Evolutionary conservation across 176 grass and related monocot species (phyloP), one percentile per base, ranked within the genome.

Genomic region (Poa annua): DNA sequence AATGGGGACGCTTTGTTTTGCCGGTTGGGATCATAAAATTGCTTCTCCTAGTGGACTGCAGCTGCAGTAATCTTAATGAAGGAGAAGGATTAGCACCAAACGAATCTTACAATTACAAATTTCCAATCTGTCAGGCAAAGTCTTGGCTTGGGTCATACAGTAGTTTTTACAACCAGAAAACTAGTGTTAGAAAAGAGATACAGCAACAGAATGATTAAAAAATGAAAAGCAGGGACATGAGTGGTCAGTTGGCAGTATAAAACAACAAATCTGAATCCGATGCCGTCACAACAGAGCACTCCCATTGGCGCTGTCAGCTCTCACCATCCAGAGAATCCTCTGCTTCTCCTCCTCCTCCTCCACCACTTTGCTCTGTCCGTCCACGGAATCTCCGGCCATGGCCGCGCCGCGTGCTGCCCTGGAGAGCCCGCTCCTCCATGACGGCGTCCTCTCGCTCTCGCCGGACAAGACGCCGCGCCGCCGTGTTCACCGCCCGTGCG

Each of bases 311-410:
- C 26, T 11, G 41, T 49, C 5, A 24, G 41, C 51, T 69, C 72
- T 86, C 73, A 69, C 64, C 64, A 44, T 63, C 83, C 47, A 65
- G 36, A 3, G 83, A 79, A 78, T 82, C 78, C 81, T 21, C 67
- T 8, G 4, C 39, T 45, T 42, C 2, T 71, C 67, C 64, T 15
- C 52, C 67, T 55, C 24, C 21, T 48, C 2, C 52, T 29, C 29
- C 29, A n/a, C 29, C 29, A n/a, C 2, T 29, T 2, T 4, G n/a
- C 52, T 41, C 17, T 32, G 19, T 21, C n/a, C 39, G 67, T 74
- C 15, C 71, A 20, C 47, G 71, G 80, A 49, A 74, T 79, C 63
- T 77, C 29, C 29, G 29, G 29, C 36, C 71, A 94, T 94, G 92
- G 80, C 80, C 52, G 29, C 53, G 5, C 25, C 62, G 4, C 25